Base-by-base conservation (phyloP, 208 protist species). In the Leishmania major region DNA sequence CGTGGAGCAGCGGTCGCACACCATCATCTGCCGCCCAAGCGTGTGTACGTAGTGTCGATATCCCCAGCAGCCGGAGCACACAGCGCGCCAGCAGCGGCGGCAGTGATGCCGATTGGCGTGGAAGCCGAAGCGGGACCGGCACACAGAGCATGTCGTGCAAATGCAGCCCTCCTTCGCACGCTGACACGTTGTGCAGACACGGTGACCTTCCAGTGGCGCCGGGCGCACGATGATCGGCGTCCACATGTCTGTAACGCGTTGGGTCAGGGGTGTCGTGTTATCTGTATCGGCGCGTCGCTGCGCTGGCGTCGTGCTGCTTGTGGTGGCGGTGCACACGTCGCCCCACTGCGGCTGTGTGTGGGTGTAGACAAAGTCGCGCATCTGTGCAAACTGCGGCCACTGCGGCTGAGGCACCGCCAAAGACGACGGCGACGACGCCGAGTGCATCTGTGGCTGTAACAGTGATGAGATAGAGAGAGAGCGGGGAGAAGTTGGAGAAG, bases 1-100 rank as follows among this genome's bases (percentile, higher is more conserved):
- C 19, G 90, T 84, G 73, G 94, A 90, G 73, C 92, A 97, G 67
- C 43, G 70, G 59, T 95, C 87, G 60, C 92, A 95, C 76, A 95
- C 92, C 11, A 37, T 28, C 86, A 91, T 78, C 55, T 84, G 82
- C 13, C 69, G 47, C 19, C 84, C 90, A 8, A 91, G 84, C 79
- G 92, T 83, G 81, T 93, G 84, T 43, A 96, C 87, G 79, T 94
- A 83, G 47, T 90, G 91, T 60, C 75, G 40, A 73, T 87, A 71
- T 25, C 75, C 82, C 84, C 84, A 90, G 87, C 93, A 97, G n/a
- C 59, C 22, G 15, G 45, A 45, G 84, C 93, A 97, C 37, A 93
- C 87, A 19, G 91, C 82, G 31, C 75, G 82, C 89, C 91, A 92
- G 78, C 93, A 97, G 73, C 89, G 86, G 64, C 91, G 91, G 87